These are phyloP conservation scores for Zygoascus bituminiphila DNA, from an alignment of 805 yeast species.

Conservation along the genomic window DNA sequence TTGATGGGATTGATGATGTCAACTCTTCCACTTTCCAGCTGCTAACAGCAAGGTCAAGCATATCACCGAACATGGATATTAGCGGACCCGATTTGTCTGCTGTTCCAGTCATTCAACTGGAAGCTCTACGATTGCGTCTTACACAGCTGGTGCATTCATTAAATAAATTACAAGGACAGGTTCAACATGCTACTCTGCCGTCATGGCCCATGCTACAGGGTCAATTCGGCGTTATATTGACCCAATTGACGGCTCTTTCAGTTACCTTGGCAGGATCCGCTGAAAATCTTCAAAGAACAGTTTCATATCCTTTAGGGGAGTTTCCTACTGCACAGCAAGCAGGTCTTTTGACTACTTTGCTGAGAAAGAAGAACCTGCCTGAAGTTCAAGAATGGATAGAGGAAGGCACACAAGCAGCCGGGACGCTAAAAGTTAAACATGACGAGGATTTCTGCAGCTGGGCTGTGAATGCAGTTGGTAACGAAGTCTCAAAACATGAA, in stretches of 20 bases:
- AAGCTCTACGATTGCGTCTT: slow-evolving; percentile 51
- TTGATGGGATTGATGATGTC: neutral
- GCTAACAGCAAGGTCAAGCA: neutral
- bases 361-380: slow-evolving; percentile 82
- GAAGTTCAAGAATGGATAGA: slow-evolving; percentile 85
- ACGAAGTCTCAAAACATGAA: slow-evolving; percentile 45
- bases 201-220: slow-evolving; percentile 66
- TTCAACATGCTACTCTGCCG: slow-evolving; percentile 39
- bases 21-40: neutral
- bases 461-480: slow-evolving; percentile 51
- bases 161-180: slow-evolving; percentile 45
- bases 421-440: slow-evolving; percentile 24
- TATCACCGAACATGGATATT: neutral
- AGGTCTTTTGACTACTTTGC: slow-evolving; percentile 69
- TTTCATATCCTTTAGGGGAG: slow-evolving; percentile 72
- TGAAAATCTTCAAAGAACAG: slow-evolving; percentile 53
- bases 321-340: slow-evolving; percentile 84
- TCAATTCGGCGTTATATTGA: slow-evolving; percentile 73
- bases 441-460: slow-evolving; percentile 64
- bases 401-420: slow-evolving; percentile 32
- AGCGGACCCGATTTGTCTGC: slow-evolving; percentile 31
- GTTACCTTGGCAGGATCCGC: slow-evolving; percentile 55
- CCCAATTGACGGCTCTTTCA: slow-evolving; percentile 76
- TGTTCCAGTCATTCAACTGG: slow-evolving; percentile 55
- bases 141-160: slow-evolving; percentile 58